Evolutionary conservation across 1,139 yeast species (phyloP), one percentile per base, ranked within the genome.

Genomic region (Eremothecium gossypii): DNA sequence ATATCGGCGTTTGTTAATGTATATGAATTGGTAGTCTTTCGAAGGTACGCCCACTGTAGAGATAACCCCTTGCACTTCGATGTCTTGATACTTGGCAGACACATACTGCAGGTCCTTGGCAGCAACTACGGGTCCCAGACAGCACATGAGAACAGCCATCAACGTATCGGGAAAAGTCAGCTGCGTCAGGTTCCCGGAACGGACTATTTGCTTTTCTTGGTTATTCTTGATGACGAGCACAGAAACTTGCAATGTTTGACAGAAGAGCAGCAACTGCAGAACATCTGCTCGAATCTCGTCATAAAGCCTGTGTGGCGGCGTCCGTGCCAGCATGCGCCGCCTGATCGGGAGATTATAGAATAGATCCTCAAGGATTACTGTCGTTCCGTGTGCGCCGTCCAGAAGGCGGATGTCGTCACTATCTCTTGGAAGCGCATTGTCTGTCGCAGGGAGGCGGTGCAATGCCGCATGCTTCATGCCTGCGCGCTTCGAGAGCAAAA

Each of bases 261-360:
- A 45, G 1, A 49, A 46, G 1, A 68, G 48, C 9, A 68, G 49
- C 13, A 69, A 47, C 29, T 66, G 65, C 8, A 73, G 58, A 0
- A 73, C 44, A 7, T 53, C 54, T 8, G 51, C 49, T 45, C 70
- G 67, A 1, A 77, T 32, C 0, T 56, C 60, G n/a, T 59, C 61
- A 0, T 68, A 39, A 12, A 65, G 44, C 28, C 55, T 51, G 33
- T 48, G 44, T 39, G 52, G 46, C 0, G 69, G 58, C 3, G 41
- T 45, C 2, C 46, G 42, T 28, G 31, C 13, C 5, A 50, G n/a
- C 12, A 52, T 45, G 5, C 54, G 49, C 33, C 70, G 64, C 27
- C 95, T 64, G 1, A 83, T 87, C 0, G 89, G 87, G 1, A 76
- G 41, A 32, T 65, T 68, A 13, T 66, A 61, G 54, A 81, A 81